Evolutionary conservation across 257 asterid species (phyloP), one percentile per base, ranked within the genome.

Genomic region (Lavandula angustifolia): DNA sequence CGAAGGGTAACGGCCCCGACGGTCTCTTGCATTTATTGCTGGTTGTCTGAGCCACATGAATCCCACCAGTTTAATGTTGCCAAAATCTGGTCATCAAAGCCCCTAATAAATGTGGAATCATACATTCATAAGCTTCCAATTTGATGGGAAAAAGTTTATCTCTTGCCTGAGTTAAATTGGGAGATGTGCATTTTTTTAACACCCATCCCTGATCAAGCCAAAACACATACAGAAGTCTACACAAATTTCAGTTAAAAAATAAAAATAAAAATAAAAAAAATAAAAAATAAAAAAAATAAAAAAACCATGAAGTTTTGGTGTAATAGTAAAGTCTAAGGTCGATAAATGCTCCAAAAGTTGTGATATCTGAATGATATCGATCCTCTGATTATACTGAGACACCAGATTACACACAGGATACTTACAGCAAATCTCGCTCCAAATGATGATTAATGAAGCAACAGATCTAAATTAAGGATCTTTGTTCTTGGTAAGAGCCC

Each of bases 401-500:
- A 11, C n/a, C 57, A 9, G 18, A 11, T 11, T 9, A 22, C 3
- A 27, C 9, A n/a, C 27, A 22, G 27, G 27, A 22, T 22, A 5
- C 38, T 27, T 10, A 52, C 18, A 53, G 59, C 7, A 31, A 54
- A 27, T 4, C 3, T 4, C 3, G 11, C 27, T 13, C 50, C 50
- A 44, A 12, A 58, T 47, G 3, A 71, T 53, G 60, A 35, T 22
- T 22, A 22, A 22, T 22, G 27, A 22, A 56, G 66, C 68, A 54
- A n/a, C 11, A 5, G 57, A 54, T 34, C 54, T 35, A 43, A 65
- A 56, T 78, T 70, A 88, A 58, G 84, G 31, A 70, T 84, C 91
- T 73, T 81, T 89, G 72, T 85, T 85, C 69, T 79, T 90, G 40
- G 76, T 14, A 51, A 80, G 73, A 59, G 81, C 66, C 68, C 83